Percentiles rank a stretch among this genome's conserved stretches.
Conservation (phyloP, 1,139 yeast genomes). For the Zhuliangozyma parablackwelliae region DNA sequence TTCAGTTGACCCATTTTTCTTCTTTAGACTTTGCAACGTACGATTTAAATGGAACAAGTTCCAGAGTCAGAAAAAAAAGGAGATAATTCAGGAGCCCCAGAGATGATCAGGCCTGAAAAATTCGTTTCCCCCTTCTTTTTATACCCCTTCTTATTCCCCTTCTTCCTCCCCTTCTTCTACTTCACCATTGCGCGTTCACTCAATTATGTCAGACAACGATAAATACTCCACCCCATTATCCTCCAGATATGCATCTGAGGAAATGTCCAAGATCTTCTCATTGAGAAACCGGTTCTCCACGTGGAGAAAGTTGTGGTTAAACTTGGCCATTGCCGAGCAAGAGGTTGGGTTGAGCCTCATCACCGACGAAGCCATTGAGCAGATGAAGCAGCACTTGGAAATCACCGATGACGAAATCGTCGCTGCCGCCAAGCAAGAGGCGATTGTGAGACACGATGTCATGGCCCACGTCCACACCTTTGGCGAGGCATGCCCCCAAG, state of each 20-base stretch:
- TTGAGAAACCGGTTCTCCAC: constrained; percentile 92
- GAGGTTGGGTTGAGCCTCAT: constrained; percentile 81
- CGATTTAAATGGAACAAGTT: too few relatives aligned
- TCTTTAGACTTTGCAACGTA: too few relatives aligned
- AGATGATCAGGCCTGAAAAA: too few relatives aligned
- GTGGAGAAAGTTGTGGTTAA: constrained; percentile 97
- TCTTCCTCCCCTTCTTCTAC: background rate
- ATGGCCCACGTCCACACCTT: constrained; percentile 98
- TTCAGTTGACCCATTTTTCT: too few relatives aligned
- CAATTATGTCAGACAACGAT: constrained; percentile 45
- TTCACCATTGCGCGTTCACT: background rate
- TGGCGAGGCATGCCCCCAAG: constrained; percentile 89
- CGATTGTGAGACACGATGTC: constrained; percentile 97
- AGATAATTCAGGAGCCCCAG: too few relatives aligned
- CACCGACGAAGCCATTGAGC: constrained; percentile 85
- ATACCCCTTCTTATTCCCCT: too few relatives aligned
- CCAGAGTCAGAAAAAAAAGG: too few relatives aligned
- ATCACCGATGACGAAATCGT: constrained; percentile 92
- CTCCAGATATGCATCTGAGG: constrained; percentile 95
- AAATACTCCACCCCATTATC: constrained; percentile 88
- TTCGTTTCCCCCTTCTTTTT: too few relatives aligned
- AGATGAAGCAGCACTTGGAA: constrained; percentile 70
- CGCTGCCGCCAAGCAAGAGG: constrained; percentile 88
- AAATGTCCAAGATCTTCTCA: constrained; percentile 91
- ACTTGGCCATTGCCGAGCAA: constrained; percentile 92